phyloP scores from a whole-genome alignment of 2,329 filamentous ascomycete species.

The Acrocalymma vagum region DNA sequence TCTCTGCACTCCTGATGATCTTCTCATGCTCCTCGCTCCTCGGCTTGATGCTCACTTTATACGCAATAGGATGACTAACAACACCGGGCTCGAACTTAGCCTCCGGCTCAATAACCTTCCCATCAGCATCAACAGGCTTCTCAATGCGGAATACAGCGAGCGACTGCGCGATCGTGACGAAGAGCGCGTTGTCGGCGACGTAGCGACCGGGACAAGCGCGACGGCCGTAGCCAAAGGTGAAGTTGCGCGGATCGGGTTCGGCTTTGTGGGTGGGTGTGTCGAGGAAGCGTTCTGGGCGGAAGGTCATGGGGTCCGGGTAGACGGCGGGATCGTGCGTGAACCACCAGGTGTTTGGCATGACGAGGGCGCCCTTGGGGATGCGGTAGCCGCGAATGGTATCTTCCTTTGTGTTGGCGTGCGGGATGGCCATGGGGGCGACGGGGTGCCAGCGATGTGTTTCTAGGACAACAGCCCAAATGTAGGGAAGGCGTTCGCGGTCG shows the following conservation, averaged over 20 bases:
- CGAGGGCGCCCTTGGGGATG: conserved; percentile 53
- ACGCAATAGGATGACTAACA: conserved; percentile 51
- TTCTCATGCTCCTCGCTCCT: conserved; percentile 41
- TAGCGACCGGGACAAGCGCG: conserved; percentile 54
- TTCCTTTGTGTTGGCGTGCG: conserved; percentile 42
- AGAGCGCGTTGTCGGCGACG: conserved; percentile 53
- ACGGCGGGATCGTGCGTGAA: conserved; percentile 52
- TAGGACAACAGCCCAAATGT: conserved; percentile 42
- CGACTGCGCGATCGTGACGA: conserved; percentile 52
- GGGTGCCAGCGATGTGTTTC: conserved; percentile 57
- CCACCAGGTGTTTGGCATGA: conserved; percentile 52
- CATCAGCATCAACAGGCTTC: conserved; percentile 49
- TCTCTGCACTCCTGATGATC: conserved; percentile 44
- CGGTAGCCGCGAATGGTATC: conserved; percentile 48
- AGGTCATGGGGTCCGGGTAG: conserved; percentile 49
- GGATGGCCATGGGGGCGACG: conserved; percentile 39
- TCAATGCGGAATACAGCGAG: conserved; percentile 58
- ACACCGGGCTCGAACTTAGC: conserved; percentile 47
- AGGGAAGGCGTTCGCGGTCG: conserved; percentile 54
- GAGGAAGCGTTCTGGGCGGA: conserved; percentile 57
- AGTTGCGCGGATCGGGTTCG: conserved; percentile 50
- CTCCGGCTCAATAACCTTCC: conserved; percentile 45
- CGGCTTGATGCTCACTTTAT: conserved; percentile 41
- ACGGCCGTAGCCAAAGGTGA: conserved; percentile 53
- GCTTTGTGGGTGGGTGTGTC: conserved; percentile 33